phyloP scores from a whole-genome alignment of 1,284 basidiomycete species.

The Phenoliferia sp. region DNA sequence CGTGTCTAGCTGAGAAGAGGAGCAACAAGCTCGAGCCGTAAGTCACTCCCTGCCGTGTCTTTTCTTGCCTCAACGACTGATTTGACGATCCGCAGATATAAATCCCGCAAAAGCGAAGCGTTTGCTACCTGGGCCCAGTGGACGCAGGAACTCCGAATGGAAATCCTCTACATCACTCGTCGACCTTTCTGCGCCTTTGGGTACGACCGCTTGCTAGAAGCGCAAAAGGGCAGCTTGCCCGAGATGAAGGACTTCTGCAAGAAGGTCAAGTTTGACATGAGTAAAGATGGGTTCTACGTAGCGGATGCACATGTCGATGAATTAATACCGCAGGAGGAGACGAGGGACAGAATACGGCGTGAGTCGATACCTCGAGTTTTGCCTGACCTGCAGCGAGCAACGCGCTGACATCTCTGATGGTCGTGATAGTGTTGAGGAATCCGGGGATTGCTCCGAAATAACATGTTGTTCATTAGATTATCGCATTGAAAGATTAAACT shows the following conservation, averaged over 20 bases:
- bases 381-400: too few relatives aligned
- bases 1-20: conserved; percentile 19
- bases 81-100: background rate
- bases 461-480: too few relatives aligned
- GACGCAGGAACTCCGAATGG: background rate
- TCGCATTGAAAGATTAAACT: too few relatives aligned
- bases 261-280: background rate
- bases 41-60: background rate
- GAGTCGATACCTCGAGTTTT: too few relatives aligned
- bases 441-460: too few relatives aligned
- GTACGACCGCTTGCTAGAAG: conserved; percentile 13
- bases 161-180: conserved; percentile 16
- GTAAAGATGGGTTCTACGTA: background rate
- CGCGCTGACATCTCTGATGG: too few relatives aligned
- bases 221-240: background rate
- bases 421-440: too few relatives aligned
- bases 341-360: too few relatives aligned
- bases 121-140: background rate
- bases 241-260: conserved; percentile 18
- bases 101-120: background rate
- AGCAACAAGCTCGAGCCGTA: conserved; percentile 3
- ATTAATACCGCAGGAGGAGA: too few relatives aligned
- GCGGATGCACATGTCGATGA: too few relatives aligned
- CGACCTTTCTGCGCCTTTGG: conserved; percentile 24
- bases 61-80: background rate